Evolutionary conservation across 805 yeast species (phyloP), one percentile per base, ranked within the genome.

Genomic region (Torulaspora indica): DNA sequence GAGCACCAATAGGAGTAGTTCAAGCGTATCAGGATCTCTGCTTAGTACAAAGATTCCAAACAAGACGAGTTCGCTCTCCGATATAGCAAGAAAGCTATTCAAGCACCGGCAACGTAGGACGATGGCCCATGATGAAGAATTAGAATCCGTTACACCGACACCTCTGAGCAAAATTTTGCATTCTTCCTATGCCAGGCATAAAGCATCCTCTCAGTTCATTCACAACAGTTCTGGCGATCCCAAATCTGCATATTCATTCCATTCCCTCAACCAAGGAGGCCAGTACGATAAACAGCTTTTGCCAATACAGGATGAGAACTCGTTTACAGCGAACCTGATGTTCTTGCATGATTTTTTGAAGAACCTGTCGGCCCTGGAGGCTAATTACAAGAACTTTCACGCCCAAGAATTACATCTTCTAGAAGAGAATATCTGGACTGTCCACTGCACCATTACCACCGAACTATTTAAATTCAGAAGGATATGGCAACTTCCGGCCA

Each of bases 301-400:
- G 23, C 41, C 48, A 9, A 40, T 40, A 3, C 50, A 51, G 30
- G 53, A 48, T 4, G 51, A 48, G 1, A 44, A 38, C 30, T 46
- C 46, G 9, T 48, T 48, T 22, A 41, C 48, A 17, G 46, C 49
- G 17, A 52, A 49, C 34, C 36, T 49, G 20, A 42, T 57, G 4
- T 57, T 60, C 43, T 46, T 62, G n/a, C 65, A 60, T 35, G 66
- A 62, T 35, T 45, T 64, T 20, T 38, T 64, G 35, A 63, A 61
- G 36, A 62, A 60, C 45, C 22, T 64, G 13, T 56, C 63, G 7
- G 57, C 67, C 1, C 43, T 64, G 10, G 64, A 58, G 36, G 58
- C 59, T 2, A 64, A 62, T 38, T 63, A 60, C 38, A 59, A 53
- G 33, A 49, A 51, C 13, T 64, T 63, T 32, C 55, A 51, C 12